These are phyloP conservation scores for Corymbia maculata DNA, from an alignment of 345 rosid genomes.

Conservation along the genomic window DNA sequence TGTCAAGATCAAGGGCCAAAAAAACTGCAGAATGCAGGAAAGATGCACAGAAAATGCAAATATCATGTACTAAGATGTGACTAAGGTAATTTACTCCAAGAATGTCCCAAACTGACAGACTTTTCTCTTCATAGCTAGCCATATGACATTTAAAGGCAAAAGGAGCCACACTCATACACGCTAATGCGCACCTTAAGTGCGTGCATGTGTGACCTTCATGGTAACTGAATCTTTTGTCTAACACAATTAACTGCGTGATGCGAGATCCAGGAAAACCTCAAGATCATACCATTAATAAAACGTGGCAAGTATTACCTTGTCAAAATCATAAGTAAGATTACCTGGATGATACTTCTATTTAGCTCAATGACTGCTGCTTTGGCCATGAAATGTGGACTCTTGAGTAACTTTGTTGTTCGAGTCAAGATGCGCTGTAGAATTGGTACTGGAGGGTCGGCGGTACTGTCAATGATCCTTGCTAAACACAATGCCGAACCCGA, in stretches of 20 bases:
- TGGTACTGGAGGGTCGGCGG: slow-evolving; percentile 48
- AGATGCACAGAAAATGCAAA: not conserved
- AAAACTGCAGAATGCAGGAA: not conserved
- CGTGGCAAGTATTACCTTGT: not conserved
- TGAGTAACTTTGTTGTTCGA: slow-evolving; percentile 66
- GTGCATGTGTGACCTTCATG: not conserved
- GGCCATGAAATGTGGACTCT: slow-evolving; percentile 73
- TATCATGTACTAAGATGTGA: not conserved
- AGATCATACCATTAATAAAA: not conserved
- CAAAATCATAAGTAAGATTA: not conserved
- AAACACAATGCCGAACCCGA: slow-evolving; percentile 81
- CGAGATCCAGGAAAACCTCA: not conserved
- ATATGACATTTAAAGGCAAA: not conserved
- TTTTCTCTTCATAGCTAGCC: not conserved
- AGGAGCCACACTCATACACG: not conserved
- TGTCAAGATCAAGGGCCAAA: not conserved
- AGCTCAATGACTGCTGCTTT: slow-evolving; percentile 80
- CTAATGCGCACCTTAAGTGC: not conserved
- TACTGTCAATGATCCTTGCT: slow-evolving; percentile 64
- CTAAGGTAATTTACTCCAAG: not conserved
- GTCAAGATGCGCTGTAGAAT: slow-evolving; percentile 70
- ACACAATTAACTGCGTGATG: not conserved
- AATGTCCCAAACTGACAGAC: not conserved
- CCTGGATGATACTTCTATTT: slow-evolving; percentile 72
- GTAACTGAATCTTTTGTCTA: not conserved